Conservation (phyloP, 768 basidiomycete genomes). For the Phlebiopsis flavidoalba region DNA sequence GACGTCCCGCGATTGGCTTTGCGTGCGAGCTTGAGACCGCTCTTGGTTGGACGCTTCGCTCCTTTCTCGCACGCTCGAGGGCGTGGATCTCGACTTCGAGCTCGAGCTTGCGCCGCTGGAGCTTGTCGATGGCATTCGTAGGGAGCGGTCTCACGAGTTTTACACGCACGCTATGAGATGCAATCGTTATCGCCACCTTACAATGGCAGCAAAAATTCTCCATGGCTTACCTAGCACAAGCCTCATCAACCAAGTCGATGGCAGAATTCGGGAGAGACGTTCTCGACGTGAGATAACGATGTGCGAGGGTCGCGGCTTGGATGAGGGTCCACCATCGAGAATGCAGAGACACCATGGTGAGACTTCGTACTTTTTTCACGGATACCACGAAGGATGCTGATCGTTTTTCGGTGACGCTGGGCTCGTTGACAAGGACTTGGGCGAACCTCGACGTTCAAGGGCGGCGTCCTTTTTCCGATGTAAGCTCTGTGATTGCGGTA, state of each 20-base stretch:
- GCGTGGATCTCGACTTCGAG: constrained; percentile 95
- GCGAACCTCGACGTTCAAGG: constrained; percentile 88
- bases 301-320: constrained; percentile 84
- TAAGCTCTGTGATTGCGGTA: constrained; percentile 93
- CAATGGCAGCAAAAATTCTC: background rate
- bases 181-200: constrained; percentile 10
- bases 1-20: constrained; percentile 78
- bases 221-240: constrained; percentile 70
- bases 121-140: constrained; percentile 90
- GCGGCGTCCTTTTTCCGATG: constrained; percentile 92
- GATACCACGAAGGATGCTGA: constrained; percentile 91
- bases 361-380: constrained; percentile 88
- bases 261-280: constrained; percentile 78
- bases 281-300: constrained; percentile 87
- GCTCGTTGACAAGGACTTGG: constrained; percentile 91
- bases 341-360: constrained; percentile 91
- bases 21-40: constrained; percentile 61
- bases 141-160: constrained; percentile 91
- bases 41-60: constrained; percentile 84
- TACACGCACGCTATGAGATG: constrained; percentile 64
- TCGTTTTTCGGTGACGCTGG: constrained; percentile 81
- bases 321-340: constrained; percentile 84
- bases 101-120: constrained; percentile 85
- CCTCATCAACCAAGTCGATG: constrained; percentile 91
- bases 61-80: constrained; percentile 88